phyloP scores from a whole-genome alignment of 2,329 filamentous ascomycete genomes.

The Setomelanomma holmii region DNA sequence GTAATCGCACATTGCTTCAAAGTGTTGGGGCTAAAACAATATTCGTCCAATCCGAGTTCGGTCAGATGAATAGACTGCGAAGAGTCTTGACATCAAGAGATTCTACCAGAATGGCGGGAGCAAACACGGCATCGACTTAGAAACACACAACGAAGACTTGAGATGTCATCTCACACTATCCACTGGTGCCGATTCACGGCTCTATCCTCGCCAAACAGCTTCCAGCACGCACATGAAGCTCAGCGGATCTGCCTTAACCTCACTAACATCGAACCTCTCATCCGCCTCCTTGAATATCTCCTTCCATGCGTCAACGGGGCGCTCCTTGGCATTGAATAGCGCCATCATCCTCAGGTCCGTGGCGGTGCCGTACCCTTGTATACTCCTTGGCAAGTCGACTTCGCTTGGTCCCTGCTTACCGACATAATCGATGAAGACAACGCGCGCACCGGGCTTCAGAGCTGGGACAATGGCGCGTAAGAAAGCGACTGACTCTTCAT shows the following conservation, averaged over 20 bases:
- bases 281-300: slow-evolving; percentile 56
- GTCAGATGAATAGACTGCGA: no score
- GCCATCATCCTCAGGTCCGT: slow-evolving; percentile 61
- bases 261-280: slow-evolving; percentile 52
- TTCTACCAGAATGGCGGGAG: no score
- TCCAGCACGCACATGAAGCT: slow-evolving; percentile 38
- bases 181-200: no score
- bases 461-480: slow-evolving; percentile 60
- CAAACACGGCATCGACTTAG: no score
- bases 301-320: slow-evolving; percentile 56
- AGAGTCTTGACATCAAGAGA: no score
- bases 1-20: background rate
- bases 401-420: slow-evolving; percentile 38
- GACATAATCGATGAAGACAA: slow-evolving; percentile 53
- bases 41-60: no score
- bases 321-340: slow-evolving; percentile 58
- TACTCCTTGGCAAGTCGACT: slow-evolving; percentile 27
- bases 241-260: slow-evolving; percentile 29
- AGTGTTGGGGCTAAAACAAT: background rate
- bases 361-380: slow-evolving; percentile 35
- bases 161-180: no score
- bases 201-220: slow-evolving; percentile 32
- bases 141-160: no score
- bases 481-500: slow-evolving; percentile 51
- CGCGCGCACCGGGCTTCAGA: slow-evolving; percentile 61